These are phyloP conservation scores for Rhodotorula sp. DNA, from an alignment of 1,284 basidiomycete species.

Conservation along the genomic window DNA sequence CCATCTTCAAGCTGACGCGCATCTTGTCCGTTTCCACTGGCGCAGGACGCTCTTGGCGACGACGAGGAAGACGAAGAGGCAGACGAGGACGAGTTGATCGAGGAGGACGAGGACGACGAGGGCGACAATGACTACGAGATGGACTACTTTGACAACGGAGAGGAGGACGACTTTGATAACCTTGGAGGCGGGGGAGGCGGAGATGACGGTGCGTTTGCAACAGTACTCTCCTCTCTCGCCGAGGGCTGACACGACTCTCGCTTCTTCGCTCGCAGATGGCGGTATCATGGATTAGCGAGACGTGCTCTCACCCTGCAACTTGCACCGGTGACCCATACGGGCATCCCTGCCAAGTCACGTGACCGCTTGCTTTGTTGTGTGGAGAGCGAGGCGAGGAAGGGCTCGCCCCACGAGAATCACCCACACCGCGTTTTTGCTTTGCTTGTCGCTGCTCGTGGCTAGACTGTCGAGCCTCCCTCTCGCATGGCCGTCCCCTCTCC, in stretches of 20 bases:
- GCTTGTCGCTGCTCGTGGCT: neutral
- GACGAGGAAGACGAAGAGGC: conserved; percentile 10
- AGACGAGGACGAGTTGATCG: conserved; percentile 18
- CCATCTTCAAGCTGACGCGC: neutral
- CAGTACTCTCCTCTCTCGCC: neutral
- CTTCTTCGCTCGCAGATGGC: conserved; percentile 2
- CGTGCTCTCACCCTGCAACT: neutral
- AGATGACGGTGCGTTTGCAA: conserved; percentile 22
- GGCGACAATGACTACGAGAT: conserved; percentile 36
- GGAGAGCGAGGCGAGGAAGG: neutral
- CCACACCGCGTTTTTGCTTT: neutral
- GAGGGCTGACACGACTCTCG: neutral
- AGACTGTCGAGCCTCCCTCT: neutral
- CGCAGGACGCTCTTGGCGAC: conserved; percentile 6
- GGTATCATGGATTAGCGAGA: conserved; percentile 17
- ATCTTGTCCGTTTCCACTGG: too few relatives aligned
- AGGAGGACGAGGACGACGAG: conserved; percentile 28
- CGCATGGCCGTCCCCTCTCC: neutral
- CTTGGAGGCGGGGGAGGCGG: conserved; percentile 34
- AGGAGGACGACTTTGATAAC: conserved; percentile 30
- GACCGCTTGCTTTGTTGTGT: neutral
- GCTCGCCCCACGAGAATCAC: neutral
- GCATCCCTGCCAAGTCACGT: neutral
- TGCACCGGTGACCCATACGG: neutral
- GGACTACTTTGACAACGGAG: conserved; percentile 37